Evolutionary conservation across 768 basidiomycete species (phyloP).

Genomic region (Collybia nuda): DNA sequence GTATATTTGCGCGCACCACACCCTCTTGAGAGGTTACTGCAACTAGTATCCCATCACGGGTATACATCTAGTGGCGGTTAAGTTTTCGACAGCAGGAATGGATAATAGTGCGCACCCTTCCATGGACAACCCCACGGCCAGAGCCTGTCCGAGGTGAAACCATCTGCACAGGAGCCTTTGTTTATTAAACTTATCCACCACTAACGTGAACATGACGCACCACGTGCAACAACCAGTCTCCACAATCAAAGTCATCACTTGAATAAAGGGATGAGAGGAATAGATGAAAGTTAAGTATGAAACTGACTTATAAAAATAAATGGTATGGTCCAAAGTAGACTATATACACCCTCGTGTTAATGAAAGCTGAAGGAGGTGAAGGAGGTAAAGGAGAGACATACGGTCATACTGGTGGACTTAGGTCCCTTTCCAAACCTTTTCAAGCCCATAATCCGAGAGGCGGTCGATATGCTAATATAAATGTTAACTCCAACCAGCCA

Average conservation of each 20-base stretch:
- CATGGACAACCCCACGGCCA: slow-evolving; percentile 70
- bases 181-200: neutral
- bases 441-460: slow-evolving; percentile 53
- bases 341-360: slow-evolving; percentile 20
- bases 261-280: slow-evolving; percentile 5
- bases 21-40: slow-evolving; percentile 85
- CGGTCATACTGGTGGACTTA: slow-evolving; percentile 59
- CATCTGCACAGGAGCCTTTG: slow-evolving; percentile 40
- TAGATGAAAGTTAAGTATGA: neutral
- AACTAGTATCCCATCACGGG: slow-evolving; percentile 60
- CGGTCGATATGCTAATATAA: slow-evolving; percentile 51
- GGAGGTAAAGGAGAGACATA: slow-evolving; percentile 29
- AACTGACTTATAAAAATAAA: slow-evolving; percentile 75
- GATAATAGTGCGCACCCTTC: slow-evolving; percentile 50
- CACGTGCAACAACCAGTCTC: slow-evolving; percentile 79
- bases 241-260: slow-evolving; percentile 75
- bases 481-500: slow-evolving; percentile 1
- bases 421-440: slow-evolving; percentile 48
- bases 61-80: slow-evolving; percentile 53
- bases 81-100: neutral
- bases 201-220: slow-evolving; percentile 37
- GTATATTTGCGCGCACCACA: slow-evolving; percentile 60
- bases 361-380: neutral
- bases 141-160: slow-evolving; percentile 60
- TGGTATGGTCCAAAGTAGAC: slow-evolving; percentile 78